These are phyloP conservation scores for Fraxinus sp. DNA, from an alignment of 305 asterid genomes.

Conservation along the genomic window DNA sequence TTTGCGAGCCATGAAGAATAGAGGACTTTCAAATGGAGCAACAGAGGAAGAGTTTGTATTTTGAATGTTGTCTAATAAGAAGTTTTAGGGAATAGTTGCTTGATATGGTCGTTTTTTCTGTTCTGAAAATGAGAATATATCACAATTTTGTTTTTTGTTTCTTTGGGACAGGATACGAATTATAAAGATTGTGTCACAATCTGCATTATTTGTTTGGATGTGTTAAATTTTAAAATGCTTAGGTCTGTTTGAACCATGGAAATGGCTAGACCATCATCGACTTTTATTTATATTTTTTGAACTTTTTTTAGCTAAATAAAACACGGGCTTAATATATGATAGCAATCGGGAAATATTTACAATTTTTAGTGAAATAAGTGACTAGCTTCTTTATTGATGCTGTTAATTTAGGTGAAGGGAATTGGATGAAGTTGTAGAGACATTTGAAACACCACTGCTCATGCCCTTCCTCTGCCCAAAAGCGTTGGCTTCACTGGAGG, in stretches of 20 bases:
- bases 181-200: background rate
- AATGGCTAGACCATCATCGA: background rate
- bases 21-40: constrained; percentile 40
- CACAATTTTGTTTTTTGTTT: background rate
- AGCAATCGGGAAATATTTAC: background rate
- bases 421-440: background rate
- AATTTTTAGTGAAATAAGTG: background rate
- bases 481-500: constrained; percentile 55
- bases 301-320: background rate
- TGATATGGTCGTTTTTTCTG: background rate
- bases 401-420: background rate
- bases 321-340: background rate
- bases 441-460: background rate
- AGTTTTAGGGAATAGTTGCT: background rate
- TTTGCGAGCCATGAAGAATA: constrained; percentile 49
- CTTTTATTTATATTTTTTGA: background rate
- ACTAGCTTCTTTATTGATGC: background rate
- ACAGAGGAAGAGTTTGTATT: constrained; percentile 71
- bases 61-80: constrained; percentile 21
- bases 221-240: background rate
- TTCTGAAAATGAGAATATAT: background rate
- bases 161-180: background rate
- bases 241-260: background rate
- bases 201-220: background rate
- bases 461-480: constrained; percentile 52